Percentiles rank a stretch among this genome's conserved stretches.
These are phyloP conservation scores for Aspergillus sp. DNA, from an alignment of 2,329 filamentous ascomycete species.

Conservation along the genomic window DNA sequence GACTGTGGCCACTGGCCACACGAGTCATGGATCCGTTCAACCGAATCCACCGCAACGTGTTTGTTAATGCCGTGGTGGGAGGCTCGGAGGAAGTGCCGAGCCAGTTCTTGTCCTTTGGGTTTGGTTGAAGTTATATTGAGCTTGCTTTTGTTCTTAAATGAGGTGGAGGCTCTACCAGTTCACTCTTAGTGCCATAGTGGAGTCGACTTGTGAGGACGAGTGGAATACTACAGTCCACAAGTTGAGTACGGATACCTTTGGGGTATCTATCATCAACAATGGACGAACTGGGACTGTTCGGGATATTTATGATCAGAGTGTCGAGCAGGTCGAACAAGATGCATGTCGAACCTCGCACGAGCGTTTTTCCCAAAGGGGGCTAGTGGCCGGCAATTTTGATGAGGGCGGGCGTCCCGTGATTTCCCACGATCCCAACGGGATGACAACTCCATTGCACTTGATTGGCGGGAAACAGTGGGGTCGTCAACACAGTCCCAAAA, in stretches of 20 bases:
- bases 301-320: background rate
- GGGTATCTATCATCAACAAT: background rate
- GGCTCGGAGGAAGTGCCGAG: conserved; percentile 29
- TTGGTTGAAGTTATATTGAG: background rate
- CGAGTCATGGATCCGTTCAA: background rate
- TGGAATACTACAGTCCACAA: background rate
- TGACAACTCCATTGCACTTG: conserved; percentile 3
- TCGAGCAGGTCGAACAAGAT: background rate
- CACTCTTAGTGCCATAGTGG: no score
- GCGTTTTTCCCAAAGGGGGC: background rate
- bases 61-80: conserved; percentile 62
- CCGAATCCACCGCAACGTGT: conserved; percentile 35
- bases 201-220: background rate
- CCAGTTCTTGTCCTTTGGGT: conserved; percentile 41
- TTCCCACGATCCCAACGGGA: conserved; percentile 9
- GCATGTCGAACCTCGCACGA: background rate
- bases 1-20: background rate
- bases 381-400: background rate
- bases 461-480: conserved; percentile 4
- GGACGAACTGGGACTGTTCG: background rate
- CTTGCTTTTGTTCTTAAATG: background rate
- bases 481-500: conserved; percentile 7
- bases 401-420: conserved; percentile 3
- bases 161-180: background rate
- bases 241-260: background rate